phyloP scores from a whole-genome alignment of 441 rosid genomes.

The Populus trichocarpa region DNA sequence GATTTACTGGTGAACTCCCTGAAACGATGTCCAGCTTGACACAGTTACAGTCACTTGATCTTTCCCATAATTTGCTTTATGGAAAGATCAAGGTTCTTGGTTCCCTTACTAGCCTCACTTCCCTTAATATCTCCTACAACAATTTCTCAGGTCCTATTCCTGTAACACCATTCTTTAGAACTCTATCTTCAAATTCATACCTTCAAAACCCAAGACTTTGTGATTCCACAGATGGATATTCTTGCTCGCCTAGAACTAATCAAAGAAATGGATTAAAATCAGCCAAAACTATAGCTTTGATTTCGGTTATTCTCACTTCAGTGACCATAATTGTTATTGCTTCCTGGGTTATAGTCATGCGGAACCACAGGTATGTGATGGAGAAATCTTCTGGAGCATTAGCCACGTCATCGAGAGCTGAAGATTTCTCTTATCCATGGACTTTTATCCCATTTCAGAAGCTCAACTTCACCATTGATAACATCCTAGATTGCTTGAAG shows the following conservation, averaged over 20 bases:
- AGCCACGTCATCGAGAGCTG: slow-evolving; percentile 42
- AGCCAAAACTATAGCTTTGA: slow-evolving; percentile 63
- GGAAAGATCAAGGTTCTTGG: slow-evolving; percentile 72
- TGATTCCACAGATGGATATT: slow-evolving; percentile 55
- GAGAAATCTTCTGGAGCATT: slow-evolving; percentile 48
- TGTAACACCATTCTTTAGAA: slow-evolving; percentile 74
- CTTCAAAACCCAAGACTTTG: slow-evolving; percentile 64
- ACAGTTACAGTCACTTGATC: slow-evolving; percentile 82
- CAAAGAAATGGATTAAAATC: slow-evolving; percentile 50
- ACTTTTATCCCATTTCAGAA: slow-evolving; percentile 92
- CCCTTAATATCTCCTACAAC: slow-evolving; percentile 78
- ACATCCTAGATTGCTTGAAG: slow-evolving; percentile 64
- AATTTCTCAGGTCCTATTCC: slow-evolving; percentile 94
- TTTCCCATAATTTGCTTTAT: slow-evolving; percentile 57
- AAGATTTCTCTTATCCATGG: slow-evolving; percentile 93
- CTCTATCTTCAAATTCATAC: slow-evolving; percentile 55
- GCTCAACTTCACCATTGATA: slow-evolving; percentile 63
- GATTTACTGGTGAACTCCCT: slow-evolving; percentile 63
- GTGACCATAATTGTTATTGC: slow-evolving; percentile 55
- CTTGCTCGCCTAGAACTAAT: slow-evolving; percentile 57
- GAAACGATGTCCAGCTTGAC: slow-evolving; percentile 63
- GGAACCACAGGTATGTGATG: slow-evolving; percentile 49
- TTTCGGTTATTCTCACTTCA: slow-evolving; percentile 56
- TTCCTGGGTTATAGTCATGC: slow-evolving; percentile 51
- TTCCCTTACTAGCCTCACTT: slow-evolving; percentile 78